phyloP scores from a whole-genome alignment of 306 rosid genomes.

The Cajanus cajan region DNA sequence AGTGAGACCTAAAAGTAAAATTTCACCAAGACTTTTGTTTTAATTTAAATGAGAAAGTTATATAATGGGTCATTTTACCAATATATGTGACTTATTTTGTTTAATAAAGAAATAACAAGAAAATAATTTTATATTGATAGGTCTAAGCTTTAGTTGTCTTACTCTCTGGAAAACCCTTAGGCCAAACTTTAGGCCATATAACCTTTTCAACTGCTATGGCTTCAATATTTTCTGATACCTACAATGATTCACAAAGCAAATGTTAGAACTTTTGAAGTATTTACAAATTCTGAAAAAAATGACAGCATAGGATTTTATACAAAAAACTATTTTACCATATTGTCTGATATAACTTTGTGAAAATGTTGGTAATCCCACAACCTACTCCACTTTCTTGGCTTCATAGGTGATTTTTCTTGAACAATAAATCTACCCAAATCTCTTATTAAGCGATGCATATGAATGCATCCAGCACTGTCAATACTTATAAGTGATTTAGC shows the following conservation, averaged over 20 bases:
- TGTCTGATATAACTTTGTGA: not conserved
- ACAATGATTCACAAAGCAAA: not conserved
- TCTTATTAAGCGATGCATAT: not conserved
- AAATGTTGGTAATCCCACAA: not conserved
- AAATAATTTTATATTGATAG: too few relatives aligned
- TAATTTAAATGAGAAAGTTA: too few relatives aligned
- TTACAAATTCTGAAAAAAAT: not conserved
- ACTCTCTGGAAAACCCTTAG: too few relatives aligned
- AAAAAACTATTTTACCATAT: not conserved
- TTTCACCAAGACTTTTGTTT: too few relatives aligned
- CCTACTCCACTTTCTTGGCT: slow-evolving; percentile 14
- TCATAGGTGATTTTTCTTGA: not conserved
- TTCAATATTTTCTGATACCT: not conserved
- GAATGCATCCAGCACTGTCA: fast-evolving
- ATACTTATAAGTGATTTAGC: not conserved
- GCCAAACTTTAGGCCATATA: too few relatives aligned
- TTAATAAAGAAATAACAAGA: too few relatives aligned
- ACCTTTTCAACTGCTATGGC: not conserved
- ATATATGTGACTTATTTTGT: too few relatives aligned
- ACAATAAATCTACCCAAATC: not conserved
- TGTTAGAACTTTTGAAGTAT: not conserved
- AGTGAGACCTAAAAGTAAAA: too few relatives aligned
- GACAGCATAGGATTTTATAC: not conserved
- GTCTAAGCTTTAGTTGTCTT: too few relatives aligned
- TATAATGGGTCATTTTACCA: too few relatives aligned